Percentiles rank a stretch among this genome's conserved stretches.
Evolutionary conservation across 148 eudicot genomes (phyloP).

Genomic region (Vaccinium darrowii): DNA sequence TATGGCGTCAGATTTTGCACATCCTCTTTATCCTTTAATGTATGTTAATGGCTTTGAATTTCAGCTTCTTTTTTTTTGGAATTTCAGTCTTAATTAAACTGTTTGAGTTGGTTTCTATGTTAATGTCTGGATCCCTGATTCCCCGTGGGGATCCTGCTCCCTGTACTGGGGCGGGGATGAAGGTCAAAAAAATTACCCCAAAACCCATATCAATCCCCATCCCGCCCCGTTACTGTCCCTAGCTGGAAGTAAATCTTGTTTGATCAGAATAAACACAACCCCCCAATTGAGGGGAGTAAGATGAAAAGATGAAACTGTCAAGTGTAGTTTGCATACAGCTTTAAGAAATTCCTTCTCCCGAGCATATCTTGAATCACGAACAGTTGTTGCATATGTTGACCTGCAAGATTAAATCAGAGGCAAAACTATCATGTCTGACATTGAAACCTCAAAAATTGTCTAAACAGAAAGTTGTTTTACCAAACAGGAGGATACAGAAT

Average conservation of each 20-base stretch:
- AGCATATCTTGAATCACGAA: conserved; percentile 83
- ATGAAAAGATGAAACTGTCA: background rate
- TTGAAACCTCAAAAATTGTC: background rate
- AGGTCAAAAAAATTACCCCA: too few relatives aligned
- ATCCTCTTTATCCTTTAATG: background rate
- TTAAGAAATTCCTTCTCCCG: conserved; percentile 93
- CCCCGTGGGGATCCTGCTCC: too few relatives aligned
- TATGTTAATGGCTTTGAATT: background rate
- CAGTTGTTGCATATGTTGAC: conserved; percentile 92
- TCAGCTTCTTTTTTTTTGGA: too few relatives aligned
- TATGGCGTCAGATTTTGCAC: background rate
- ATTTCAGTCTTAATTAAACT: too few relatives aligned
- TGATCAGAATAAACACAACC: background rate
- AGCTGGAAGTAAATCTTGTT: background rate
- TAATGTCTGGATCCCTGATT: too few relatives aligned
- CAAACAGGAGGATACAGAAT: background rate
- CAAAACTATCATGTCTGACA: background rate
- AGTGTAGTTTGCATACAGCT: conserved; percentile 56
- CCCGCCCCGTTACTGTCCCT: too few relatives aligned
- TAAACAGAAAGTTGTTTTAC: background rate
- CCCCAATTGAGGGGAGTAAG: background rate
- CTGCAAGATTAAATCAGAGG: conserved; percentile 33
- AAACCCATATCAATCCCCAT: too few relatives aligned
- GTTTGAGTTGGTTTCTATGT: too few relatives aligned
- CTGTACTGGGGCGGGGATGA: too few relatives aligned